Conservation (phyloP, 257 asterid species). For the Forsythia viridissima region DNA sequence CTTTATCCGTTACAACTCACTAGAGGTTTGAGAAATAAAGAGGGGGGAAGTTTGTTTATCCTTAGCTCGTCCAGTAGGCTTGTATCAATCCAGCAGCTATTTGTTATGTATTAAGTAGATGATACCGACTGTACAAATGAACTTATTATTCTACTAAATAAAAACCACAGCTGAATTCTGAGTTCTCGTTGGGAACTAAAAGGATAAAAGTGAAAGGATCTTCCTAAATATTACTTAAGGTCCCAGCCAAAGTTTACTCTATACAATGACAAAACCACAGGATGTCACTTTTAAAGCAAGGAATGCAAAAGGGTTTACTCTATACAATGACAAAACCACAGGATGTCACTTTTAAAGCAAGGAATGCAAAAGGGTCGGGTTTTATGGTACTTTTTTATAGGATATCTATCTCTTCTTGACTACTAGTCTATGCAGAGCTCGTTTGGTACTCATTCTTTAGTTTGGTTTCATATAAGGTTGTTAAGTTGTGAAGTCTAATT, state of each 20-base stretch:
- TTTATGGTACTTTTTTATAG: not conserved
- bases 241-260: not conserved
- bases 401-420: not conserved
- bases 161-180: not conserved
- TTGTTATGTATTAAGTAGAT: conserved; percentile 23
- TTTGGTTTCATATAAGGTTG: not conserved
- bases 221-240: not conserved
- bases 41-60: not conserved
- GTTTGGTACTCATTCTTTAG: not conserved
- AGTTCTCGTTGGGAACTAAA: not conserved
- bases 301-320: not conserved
- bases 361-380: not conserved
- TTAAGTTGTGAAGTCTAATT: too few relatives aligned
- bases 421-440: not conserved
- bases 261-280: not conserved
- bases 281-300: not conserved
- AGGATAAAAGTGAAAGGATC: not conserved
- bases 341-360: not conserved
- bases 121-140: not conserved
- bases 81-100: conserved; percentile 24
- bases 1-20: not conserved
- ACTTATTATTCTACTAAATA: not conserved
- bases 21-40: not conserved
- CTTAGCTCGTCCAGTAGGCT: conserved; percentile 6
- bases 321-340: not conserved